A percentile compares a stretch with the other conserved stretches of the same genome.
Evolutionary conservation across 805 yeast species (phyloP).

Genomic region (Ogataea paraovalis): DNA sequence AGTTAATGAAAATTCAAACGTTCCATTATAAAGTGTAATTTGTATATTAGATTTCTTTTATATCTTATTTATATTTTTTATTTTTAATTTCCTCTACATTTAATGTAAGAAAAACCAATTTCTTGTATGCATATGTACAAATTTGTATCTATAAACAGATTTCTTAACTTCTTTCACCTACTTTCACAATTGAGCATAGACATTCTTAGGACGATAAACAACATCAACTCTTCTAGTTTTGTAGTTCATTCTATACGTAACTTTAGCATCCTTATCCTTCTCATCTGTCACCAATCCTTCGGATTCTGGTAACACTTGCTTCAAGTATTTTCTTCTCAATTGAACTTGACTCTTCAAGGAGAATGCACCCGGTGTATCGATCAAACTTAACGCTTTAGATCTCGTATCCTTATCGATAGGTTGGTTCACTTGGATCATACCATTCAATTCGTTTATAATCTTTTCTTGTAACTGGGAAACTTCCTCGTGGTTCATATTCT

Average conservation of each 20-base stretch:
- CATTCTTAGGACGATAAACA: conserved; percentile 51
- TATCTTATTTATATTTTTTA: too few relatives aligned
- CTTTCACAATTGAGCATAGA: conserved; percentile 30
- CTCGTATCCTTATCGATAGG: conserved; percentile 36
- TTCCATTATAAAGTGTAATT: conserved; percentile 8
- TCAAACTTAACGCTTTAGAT: conserved; percentile 38
- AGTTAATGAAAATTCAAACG: conserved; percentile 33
- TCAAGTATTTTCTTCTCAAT: conserved; percentile 48
- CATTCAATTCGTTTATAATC: conserved; percentile 17
- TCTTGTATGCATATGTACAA: neutral
- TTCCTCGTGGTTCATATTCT: conserved; percentile 36
- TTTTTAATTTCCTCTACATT: too few relatives aligned
- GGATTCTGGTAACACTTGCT: conserved; percentile 51
- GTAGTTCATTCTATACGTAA: conserved; percentile 60
- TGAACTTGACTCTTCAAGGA: conserved; percentile 31
- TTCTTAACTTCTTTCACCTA: neutral
- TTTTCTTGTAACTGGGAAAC: conserved; percentile 18
- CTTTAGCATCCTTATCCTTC: conserved; percentile 45
- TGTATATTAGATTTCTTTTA: too few relatives aligned
- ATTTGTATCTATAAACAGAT: neutral
- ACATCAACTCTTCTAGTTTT: conserved; percentile 47
- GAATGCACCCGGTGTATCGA: conserved; percentile 38
- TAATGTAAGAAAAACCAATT: too few relatives aligned
- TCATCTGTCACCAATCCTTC: conserved; percentile 30
- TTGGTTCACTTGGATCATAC: conserved; percentile 16